Conservation (phyloP, 2,329 filamentous ascomycete species). For the Dryadomyces quercivorus region DNA sequence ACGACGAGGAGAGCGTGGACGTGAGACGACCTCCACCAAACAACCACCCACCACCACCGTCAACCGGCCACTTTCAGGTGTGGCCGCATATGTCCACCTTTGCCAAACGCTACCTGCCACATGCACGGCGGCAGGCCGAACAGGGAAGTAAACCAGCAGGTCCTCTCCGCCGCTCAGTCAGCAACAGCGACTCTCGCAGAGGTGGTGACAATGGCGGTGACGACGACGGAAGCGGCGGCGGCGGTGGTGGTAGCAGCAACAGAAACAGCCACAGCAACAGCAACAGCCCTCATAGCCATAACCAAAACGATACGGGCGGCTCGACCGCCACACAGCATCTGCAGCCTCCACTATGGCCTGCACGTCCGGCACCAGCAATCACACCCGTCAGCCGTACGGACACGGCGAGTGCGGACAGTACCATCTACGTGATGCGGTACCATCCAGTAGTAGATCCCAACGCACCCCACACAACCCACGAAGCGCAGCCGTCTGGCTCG, state of each 20-base stretch:
- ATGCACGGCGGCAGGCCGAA: not conserved
- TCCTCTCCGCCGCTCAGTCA: not conserved
- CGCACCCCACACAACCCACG: slow-evolving; percentile 29
- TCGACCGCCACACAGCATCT: not conserved
- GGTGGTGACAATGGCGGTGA: not conserved
- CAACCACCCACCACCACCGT: not conserved
- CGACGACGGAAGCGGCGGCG: not conserved
- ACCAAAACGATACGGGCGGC: not conserved
- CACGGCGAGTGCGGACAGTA: slow-evolving; percentile 51
- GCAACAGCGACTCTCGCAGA: not conserved
- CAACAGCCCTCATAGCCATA: not conserved
- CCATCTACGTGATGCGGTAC: slow-evolving; percentile 50
- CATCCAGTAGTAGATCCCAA: slow-evolving; percentile 40
- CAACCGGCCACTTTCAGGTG: not conserved
- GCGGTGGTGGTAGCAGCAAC: not conserved
- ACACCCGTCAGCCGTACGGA: slow-evolving; percentile 50
- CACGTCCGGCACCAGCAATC: slow-evolving; percentile 39
- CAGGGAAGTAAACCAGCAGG: not conserved
- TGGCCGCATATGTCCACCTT: not conserved
- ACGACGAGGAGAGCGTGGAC: slow-evolving; percentile 9
- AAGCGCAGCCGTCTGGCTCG: slow-evolving; percentile 14
- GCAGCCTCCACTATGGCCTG: slow-evolving; percentile 41
- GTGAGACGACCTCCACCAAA: not conserved
- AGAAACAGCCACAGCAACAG: not conserved
- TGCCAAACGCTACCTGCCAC: not conserved